These are phyloP conservation scores for Paraurostyla sp. DNA, from an alignment of 73 alveolate species.

Conservation along the genomic window DNA sequence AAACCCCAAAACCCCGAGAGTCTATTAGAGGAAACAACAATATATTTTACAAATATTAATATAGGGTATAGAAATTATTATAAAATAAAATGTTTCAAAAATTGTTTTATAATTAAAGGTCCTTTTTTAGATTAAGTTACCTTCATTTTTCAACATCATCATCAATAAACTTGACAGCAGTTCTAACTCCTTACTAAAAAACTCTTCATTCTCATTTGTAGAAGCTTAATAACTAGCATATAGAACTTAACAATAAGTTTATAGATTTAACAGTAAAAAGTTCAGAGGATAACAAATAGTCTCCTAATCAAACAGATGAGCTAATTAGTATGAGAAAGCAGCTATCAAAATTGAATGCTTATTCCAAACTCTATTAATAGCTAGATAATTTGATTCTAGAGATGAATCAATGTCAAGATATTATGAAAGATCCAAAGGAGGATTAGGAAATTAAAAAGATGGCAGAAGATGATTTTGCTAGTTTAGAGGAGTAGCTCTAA, in stretches of 20 bases:
- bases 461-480: constrained; percentile 61
- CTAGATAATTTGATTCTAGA: not conserved
- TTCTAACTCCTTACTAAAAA: not conserved
- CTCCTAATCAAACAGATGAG: not conserved
- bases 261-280: not conserved
- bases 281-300: not conserved
- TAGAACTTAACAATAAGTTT: not conserved
- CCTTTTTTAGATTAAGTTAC: not conserved
- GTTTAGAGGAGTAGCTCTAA: constrained; percentile 22
- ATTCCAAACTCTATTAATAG: not conserved
- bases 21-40: not conserved
- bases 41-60: not conserved
- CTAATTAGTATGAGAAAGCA: not conserved
- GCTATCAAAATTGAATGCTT: not conserved
- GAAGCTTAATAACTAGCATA: not conserved
- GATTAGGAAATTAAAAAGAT: constrained; percentile 39
- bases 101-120: not conserved
- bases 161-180: not conserved
- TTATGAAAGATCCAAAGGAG: constrained; percentile 35
- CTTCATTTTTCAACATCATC: not conserved
- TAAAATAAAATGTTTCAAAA: not conserved
- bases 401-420: not conserved
- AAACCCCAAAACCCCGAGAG: constrained; percentile 29
- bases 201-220: not conserved
- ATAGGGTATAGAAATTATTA: constrained; percentile 24